Evolutionary conservation across 352 stramenopile genomes (phyloP).

Genomic region (Phytophthora sp.): DNA sequence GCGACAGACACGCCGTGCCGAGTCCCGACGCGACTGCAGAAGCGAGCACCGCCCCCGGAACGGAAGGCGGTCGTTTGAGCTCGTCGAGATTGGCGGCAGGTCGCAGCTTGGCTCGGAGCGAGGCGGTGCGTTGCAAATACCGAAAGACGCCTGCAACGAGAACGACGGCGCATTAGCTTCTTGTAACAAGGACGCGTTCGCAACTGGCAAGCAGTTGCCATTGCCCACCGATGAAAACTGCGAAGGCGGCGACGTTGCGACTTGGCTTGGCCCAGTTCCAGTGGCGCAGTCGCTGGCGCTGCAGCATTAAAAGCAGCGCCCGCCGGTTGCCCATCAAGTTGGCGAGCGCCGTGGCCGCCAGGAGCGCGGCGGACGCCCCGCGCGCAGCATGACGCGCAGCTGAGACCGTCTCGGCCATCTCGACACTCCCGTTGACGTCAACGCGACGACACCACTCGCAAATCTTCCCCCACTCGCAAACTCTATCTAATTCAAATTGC

Average conservation of each 20-base stretch:
- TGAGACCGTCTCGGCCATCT: background rate
- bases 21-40: conserved; percentile 42
- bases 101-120: conserved; percentile 11
- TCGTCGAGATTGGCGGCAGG: background rate
- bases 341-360: conserved; percentile 19
- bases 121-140: conserved; percentile 38
- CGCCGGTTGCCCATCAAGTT: conserved; percentile 42
- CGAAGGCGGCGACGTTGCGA: conserved; percentile 53
- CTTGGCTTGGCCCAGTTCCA: conserved; percentile 36
- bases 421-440: no score
- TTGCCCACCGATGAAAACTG: conserved; percentile 64
- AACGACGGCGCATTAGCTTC: no score
- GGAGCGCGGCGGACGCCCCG: conserved; percentile 33
- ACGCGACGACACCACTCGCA: no score
- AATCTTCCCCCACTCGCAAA: no score
- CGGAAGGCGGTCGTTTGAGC: background rate
- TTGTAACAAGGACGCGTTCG: no score
- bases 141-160: conserved; percentile 47
- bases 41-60: conserved; percentile 18
- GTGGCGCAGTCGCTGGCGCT: conserved; percentile 6
- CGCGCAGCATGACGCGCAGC: conserved; percentile 40
- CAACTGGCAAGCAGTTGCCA: background rate
- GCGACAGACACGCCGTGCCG: conserved; percentile 37
- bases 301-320: conserved; percentile 22
- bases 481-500: no score